A percentile compares a stretch with the other conserved stretches of the same genome.
Evolutionary conservation across 2,329 filamentous ascomycete species (phyloP).

Genomic region (Hysterium pulicare): DNA sequence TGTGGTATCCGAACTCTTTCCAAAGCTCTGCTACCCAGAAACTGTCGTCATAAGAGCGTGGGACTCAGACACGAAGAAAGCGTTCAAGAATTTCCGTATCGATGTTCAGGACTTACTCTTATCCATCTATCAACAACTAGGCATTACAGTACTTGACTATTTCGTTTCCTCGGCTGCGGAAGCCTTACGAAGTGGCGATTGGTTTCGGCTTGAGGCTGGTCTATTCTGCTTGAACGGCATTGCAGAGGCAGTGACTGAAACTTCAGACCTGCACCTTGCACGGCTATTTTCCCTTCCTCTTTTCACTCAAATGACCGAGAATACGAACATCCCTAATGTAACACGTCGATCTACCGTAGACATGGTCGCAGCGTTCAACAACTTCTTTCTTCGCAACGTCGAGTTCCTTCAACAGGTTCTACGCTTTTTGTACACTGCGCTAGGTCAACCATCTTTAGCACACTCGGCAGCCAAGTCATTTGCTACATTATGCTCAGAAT

Average conservation of each 20-base stretch:
- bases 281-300: constrained; percentile 62
- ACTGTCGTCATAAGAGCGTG: constrained; percentile 57
- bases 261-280: constrained; percentile 56
- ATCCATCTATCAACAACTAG: constrained; percentile 60
- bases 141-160: constrained; percentile 44
- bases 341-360: constrained; percentile 66
- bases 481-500: constrained; percentile 69
- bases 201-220: constrained; percentile 51
- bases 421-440: constrained; percentile 69
- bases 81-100: constrained; percentile 69
- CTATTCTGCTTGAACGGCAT: constrained; percentile 64
- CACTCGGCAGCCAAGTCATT: constrained; percentile 73
- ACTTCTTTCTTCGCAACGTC: constrained; percentile 71
- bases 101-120: constrained; percentile 72
- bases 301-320: constrained; percentile 49
- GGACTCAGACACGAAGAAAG: constrained; percentile 66
- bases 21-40: constrained; percentile 67
- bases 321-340: constrained; percentile 55
- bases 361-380: constrained; percentile 68
- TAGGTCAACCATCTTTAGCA: constrained; percentile 61
- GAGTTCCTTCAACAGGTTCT: constrained; percentile 66
- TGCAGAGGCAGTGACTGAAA: constrained; percentile 62
- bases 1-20: constrained; percentile 64
- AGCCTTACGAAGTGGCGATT: constrained; percentile 41
- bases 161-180: constrained; percentile 45